These are phyloP conservation scores for Hyphopichia burtonii DNA, from an alignment of 1,139 yeast genomes.

Conservation along the genomic window DNA sequence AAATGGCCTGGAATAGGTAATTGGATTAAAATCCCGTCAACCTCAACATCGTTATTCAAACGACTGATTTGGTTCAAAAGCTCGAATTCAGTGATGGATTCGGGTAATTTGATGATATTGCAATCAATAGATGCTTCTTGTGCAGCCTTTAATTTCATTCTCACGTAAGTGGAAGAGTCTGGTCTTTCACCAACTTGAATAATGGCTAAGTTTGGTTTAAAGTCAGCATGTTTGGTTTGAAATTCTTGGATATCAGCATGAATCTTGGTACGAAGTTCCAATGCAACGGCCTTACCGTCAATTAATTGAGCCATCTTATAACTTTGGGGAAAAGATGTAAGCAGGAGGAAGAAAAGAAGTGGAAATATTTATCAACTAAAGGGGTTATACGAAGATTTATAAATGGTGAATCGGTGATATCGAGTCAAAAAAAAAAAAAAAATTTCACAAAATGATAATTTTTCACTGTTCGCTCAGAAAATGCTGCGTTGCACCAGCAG, in stretches of 20 bases:
- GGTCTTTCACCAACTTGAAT: constrained; percentile 89
- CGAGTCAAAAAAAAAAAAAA: not conserved
- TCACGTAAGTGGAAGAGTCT: constrained; percentile 91
- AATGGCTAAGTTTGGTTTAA: constrained; percentile 77
- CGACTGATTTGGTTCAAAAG: constrained; percentile 57
- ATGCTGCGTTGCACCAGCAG: not conserved
- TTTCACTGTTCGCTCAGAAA: not conserved
- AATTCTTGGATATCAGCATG: constrained; percentile 54
- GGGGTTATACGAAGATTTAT: not conserved
- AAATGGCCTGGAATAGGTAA: constrained; percentile 85
- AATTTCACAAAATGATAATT: not conserved
- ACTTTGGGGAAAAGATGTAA: not conserved
- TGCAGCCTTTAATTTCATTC: constrained; percentile 93
- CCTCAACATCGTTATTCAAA: constrained; percentile 65
- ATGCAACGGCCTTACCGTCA: constrained; percentile 74
- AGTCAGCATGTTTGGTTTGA: constrained; percentile 56
- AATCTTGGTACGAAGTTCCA: constrained; percentile 48
- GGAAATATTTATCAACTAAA: not conserved
- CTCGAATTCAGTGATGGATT: constrained; percentile 54
- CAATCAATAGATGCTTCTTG: constrained; percentile 78
- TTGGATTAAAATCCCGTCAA: constrained; percentile 90
- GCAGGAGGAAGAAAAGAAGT: constrained; percentile 3
- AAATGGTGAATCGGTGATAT: constrained; percentile 1
- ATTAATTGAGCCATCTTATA: constrained; percentile 41
- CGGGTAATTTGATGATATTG: constrained; percentile 66